These are phyloP conservation scores for Trichosporon ovoides DNA, from an alignment of 1,284 basidiomycete species.

Conservation along the genomic window DNA sequence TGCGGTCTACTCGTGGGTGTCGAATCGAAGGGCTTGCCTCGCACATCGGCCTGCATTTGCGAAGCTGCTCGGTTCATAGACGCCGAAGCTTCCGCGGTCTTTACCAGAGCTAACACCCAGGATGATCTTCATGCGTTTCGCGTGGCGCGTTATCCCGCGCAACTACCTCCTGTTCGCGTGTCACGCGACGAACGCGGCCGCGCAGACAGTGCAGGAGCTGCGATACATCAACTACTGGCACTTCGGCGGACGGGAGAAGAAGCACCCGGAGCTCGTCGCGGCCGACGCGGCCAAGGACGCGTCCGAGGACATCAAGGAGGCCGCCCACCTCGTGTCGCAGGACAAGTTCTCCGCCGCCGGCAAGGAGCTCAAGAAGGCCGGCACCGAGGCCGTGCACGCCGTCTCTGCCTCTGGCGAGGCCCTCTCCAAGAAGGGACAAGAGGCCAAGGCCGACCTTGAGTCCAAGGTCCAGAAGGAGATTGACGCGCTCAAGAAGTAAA, in stretches of 20 bases:
- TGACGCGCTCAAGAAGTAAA: slow-evolving; percentile 1
- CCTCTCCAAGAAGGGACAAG: slow-evolving; percentile 26
- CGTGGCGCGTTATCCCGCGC: slow-evolving; percentile 89
- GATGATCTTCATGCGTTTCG: slow-evolving; percentile 91
- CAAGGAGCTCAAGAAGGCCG: slow-evolving; percentile 8
- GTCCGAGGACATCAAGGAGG: slow-evolving; percentile 2
- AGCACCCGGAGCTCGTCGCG: slow-evolving; percentile 28
- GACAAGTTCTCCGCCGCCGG: slow-evolving; percentile 7
- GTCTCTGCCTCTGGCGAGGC: slow-evolving; percentile 15
- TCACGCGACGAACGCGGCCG: slow-evolving; percentile 81
- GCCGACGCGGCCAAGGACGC: slow-evolving; percentile 15
- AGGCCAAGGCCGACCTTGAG: slow-evolving; percentile 15
- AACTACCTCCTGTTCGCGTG: slow-evolving; percentile 93
- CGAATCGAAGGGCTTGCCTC: not conserved
- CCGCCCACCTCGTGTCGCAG: not conserved
- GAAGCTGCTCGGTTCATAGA: not conserved
- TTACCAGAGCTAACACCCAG: slow-evolving; percentile 52
- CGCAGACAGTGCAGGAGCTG: slow-evolving; percentile 73
- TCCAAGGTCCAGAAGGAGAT: slow-evolving; percentile 5
- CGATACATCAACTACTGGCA: slow-evolving; percentile 85
- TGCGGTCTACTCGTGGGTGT: slow-evolving; percentile 78
- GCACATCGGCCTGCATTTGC: not conserved
- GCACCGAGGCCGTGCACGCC: slow-evolving; percentile 2
- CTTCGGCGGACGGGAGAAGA: slow-evolving; percentile 45
- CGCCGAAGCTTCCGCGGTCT: too few relatives aligned